Conservation (phyloP, 495 filamentous ascomycete species). For the Xylaria cubensis region DNA sequence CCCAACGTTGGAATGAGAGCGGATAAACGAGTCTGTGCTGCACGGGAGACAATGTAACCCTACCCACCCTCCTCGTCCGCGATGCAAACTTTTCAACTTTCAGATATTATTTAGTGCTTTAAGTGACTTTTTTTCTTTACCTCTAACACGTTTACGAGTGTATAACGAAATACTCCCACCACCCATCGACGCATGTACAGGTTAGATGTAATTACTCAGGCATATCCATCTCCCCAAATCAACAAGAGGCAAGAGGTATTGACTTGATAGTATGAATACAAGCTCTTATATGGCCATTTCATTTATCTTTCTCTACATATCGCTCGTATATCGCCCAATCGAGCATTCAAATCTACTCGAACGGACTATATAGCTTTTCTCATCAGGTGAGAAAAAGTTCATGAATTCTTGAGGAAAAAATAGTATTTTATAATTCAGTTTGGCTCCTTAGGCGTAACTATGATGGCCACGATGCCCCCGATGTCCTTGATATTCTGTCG, state of each 20-base stretch:
- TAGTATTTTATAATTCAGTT: neutral
- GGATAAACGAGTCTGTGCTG: constrained; percentile 13
- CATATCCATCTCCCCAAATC: neutral
- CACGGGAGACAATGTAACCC: constrained; percentile 16
- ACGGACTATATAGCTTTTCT: neutral
- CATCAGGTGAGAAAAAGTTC: neutral
- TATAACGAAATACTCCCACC: neutral
- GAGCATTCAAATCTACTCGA: neutral
- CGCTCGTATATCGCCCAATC: neutral
- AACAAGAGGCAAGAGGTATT: neutral
- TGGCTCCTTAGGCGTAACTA: neutral
- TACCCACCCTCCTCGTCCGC: neutral
- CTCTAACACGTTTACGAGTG: neutral
- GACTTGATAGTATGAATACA: neutral
- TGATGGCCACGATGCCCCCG: neutral
- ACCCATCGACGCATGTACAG: neutral
- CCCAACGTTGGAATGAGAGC: neutral
- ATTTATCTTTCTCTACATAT: neutral
- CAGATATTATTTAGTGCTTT: neutral
- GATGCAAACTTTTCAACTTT: neutral
- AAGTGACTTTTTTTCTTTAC: neutral
- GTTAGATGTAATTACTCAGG: neutral
- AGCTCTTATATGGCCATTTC: neutral
- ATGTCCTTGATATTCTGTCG: neutral
- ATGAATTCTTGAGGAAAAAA: neutral